Conservation (phyloP, 2,329 filamentous ascomycete species). For the Amphichorda felina region DNA sequence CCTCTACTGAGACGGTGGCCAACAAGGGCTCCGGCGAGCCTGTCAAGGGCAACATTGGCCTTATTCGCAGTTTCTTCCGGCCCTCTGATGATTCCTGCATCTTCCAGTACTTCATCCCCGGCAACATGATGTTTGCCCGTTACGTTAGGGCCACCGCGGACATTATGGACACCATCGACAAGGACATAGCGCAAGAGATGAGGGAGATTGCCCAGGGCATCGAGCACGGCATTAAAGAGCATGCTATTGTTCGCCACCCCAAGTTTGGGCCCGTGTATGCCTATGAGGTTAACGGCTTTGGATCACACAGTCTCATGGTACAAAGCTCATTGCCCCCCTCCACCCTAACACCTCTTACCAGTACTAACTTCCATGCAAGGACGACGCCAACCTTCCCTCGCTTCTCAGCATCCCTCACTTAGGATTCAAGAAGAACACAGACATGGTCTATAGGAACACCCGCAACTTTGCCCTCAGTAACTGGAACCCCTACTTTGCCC, state of each 20-base stretch:
- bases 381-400: conserved; percentile 52
- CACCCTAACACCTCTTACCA: too few species aligned
- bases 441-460: conserved; percentile 57
- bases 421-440: conserved; percentile 47
- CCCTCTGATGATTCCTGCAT: conserved; percentile 83
- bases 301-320: conserved; percentile 45
- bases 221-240: conserved; percentile 51
- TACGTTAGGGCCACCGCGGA: conserved; percentile 41
- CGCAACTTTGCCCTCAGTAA: conserved; percentile 60
- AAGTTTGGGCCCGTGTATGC: conserved; percentile 55
- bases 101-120: conserved; percentile 77
- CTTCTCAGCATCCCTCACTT: conserved; percentile 50
- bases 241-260: conserved; percentile 53
- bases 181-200: conserved; percentile 48
- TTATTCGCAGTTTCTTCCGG: conserved; percentile 79
- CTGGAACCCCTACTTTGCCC: conserved; percentile 63
- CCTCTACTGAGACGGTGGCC: conserved; percentile 69
- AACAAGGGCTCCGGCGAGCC: conserved; percentile 73
- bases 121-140: conserved; percentile 72
- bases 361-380: too few species aligned
- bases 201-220: conserved; percentile 41
- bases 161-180: conserved; percentile 30
- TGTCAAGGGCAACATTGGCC: conserved; percentile 63
- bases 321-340: background rate
- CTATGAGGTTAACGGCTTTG: conserved; percentile 59